phyloP scores from a whole-genome alignment of 1,284 basidiomycete genomes.

The Apiotrichum laibachii region DNA sequence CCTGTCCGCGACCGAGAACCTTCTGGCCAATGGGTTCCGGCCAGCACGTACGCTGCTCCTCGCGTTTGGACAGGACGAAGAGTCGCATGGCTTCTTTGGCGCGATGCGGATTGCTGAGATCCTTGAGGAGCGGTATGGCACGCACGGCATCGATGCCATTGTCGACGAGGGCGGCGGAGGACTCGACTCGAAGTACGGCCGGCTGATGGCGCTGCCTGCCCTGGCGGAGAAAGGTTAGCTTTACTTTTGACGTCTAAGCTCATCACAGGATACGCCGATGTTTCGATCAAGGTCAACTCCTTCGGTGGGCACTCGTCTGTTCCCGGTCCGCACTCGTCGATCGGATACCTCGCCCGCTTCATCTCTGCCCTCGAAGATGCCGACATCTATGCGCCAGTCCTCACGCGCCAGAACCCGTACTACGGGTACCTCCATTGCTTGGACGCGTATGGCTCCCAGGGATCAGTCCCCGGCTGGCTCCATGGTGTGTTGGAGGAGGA shows the following conservation, averaged over 20 bases:
- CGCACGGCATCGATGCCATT: slow-evolving; percentile 14
- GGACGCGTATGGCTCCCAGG: slow-evolving; percentile 48
- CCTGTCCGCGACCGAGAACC: slow-evolving; percentile 14
- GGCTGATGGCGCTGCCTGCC: slow-evolving; percentile 14
- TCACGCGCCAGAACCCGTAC: slow-evolving; percentile 49
- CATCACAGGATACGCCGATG: slow-evolving; percentile 13
- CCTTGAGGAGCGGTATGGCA: slow-evolving; percentile 13
- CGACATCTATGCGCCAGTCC: slow-evolving; percentile 41
- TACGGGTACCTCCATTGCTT: slow-evolving; percentile 54
- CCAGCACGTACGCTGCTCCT: slow-evolving; percentile 13
- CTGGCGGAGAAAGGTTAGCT: slow-evolving; percentile 20
- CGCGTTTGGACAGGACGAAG: slow-evolving; percentile 21
- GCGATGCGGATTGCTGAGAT: slow-evolving; percentile 6
- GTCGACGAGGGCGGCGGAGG: slow-evolving; percentile 20
- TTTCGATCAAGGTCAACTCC: slow-evolving; percentile 42
- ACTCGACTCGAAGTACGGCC: slow-evolving; percentile 11
- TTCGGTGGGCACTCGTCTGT: slow-evolving; percentile 49
- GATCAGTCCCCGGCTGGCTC: slow-evolving; percentile 43
- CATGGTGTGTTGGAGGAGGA: slow-evolving; percentile 37
- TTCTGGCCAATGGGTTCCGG: slow-evolving; percentile 8
- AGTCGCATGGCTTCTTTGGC: slow-evolving; percentile 9
- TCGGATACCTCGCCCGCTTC: slow-evolving; percentile 50
- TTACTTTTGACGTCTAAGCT: not conserved
- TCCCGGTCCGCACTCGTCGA: slow-evolving; percentile 43
- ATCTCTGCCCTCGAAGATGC: slow-evolving; percentile 44